phyloP scores from a whole-genome alignment of 495 filamentous ascomycete genomes.

The Mytilinidion resinicola region DNA sequence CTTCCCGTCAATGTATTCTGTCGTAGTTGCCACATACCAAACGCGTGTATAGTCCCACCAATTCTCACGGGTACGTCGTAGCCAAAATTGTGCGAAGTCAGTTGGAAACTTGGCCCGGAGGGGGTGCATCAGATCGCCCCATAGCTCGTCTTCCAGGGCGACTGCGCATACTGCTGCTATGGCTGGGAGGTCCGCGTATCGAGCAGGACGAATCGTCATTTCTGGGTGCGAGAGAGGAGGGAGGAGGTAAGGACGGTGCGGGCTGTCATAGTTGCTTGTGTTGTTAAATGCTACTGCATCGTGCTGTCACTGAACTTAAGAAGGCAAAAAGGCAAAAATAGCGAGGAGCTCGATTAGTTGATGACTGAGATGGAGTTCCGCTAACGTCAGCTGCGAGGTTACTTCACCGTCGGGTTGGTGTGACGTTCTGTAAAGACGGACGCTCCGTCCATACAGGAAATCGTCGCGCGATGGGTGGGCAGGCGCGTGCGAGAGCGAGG shows the following conservation, averaged over 20 bases:
- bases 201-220: slow-evolving; percentile 16
- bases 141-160: slow-evolving; percentile 21
- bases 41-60: slow-evolving; percentile 14
- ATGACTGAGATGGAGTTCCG: no score
- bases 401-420: no score
- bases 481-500: no score
- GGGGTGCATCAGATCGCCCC: slow-evolving; percentile 19
- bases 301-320: no score
- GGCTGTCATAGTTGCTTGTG: no score
- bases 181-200: slow-evolving; percentile 5
- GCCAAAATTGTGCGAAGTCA: slow-evolving; percentile 9
- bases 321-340: no score
- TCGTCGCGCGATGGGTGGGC: no score
- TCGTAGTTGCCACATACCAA: not conserved
- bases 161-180: slow-evolving; percentile 4
- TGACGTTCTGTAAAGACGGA: no score
- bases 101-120: slow-evolving; percentile 14
- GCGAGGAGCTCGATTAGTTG: no score
- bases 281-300: no score
- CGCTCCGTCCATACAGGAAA: no score
- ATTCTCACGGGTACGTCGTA: not conserved
- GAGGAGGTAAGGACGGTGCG: not conserved
- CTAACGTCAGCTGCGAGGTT: no score
- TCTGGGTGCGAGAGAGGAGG: not conserved
- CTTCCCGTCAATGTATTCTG: not conserved